phyloP scores from a whole-genome alignment of 345 rosid genomes.

The Schrenkiella parvula region DNA sequence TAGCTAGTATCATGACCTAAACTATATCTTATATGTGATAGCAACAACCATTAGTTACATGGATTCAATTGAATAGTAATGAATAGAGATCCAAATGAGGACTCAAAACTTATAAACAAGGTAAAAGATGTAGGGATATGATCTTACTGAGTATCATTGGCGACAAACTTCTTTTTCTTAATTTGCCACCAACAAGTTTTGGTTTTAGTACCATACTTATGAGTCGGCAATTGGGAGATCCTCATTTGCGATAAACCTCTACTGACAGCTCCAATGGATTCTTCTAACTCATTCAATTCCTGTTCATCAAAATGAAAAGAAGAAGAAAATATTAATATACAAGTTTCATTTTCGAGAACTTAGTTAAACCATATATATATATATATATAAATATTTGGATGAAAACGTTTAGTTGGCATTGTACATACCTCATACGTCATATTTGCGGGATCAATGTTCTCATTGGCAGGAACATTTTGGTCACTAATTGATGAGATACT shows the following conservation, averaged over 20 bases:
- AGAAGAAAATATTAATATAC: background rate
- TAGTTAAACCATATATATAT: background rate
- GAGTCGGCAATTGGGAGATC: background rate
- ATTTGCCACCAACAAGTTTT: background rate
- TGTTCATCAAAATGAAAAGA: background rate
- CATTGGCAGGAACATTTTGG: background rate
- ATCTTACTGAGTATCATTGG: constrained; percentile 23
- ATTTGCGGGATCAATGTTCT: background rate
- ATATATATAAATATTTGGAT: background rate
- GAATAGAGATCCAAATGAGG: background rate
- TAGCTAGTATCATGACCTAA: background rate
- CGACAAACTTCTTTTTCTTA: constrained; percentile 4
- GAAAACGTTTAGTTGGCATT: background rate
- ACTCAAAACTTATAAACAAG: background rate
- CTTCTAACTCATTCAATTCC: constrained; percentile 27
- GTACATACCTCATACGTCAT: constrained; percentile 29
- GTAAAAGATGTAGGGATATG: background rate
- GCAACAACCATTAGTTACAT: background rate
- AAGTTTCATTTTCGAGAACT: background rate
- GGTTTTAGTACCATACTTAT: constrained; percentile 9
- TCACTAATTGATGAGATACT: background rate
- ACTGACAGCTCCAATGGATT: background rate
- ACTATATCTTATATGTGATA: background rate
- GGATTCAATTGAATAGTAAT: background rate
- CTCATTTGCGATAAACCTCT: background rate